These are phyloP conservation scores for Macrocystidia cucumis DNA, from an alignment of 1,284 basidiomycete species.

Conservation along the genomic window DNA sequence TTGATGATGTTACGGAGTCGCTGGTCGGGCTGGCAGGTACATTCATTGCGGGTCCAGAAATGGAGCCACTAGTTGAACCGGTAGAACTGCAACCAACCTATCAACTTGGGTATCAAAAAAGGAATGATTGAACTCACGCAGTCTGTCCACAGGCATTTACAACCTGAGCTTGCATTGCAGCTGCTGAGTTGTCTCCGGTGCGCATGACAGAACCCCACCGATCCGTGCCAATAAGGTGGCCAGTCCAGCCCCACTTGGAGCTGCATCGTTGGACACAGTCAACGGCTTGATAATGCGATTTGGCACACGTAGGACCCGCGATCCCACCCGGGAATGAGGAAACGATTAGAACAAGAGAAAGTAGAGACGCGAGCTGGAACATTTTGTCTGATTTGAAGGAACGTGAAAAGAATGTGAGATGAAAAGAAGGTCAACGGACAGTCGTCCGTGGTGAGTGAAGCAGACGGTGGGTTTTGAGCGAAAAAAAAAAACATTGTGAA, in stretches of 20 bases:
- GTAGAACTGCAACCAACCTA: not conserved
- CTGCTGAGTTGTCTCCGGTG: conserved; percentile 15
- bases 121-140: conserved; percentile 12
- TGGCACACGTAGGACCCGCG: conserved; percentile 46
- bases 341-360: conserved; percentile 31
- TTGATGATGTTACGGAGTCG: conserved; percentile 9
- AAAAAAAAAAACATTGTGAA: no score
- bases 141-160: conserved; percentile 28
- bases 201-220: conserved; percentile 45
- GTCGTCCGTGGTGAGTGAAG: conserved; percentile 7
- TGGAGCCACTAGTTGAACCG: conserved; percentile 1
- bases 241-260: conserved; percentile 43
- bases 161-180: conserved; percentile 21
- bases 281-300: conserved; percentile 24
- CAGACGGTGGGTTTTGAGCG: conserved; percentile 7
- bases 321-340: conserved; percentile 25
- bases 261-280: conserved; percentile 37
- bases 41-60: conserved; percentile 7
- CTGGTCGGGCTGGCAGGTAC: conserved; percentile 3
- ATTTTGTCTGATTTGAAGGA: no score
- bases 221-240: conserved; percentile 40
- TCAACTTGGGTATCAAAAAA: conserved; percentile 2
- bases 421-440: conserved; percentile 18
- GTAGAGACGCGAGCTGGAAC: conserved; percentile 30
- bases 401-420: conserved; percentile 26